Percentiles rank a stretch among this genome's conserved stretches.
Conservation (phyloP, 495 filamentous ascomycete species). For the Antarctomyces pellizariae region DNA sequence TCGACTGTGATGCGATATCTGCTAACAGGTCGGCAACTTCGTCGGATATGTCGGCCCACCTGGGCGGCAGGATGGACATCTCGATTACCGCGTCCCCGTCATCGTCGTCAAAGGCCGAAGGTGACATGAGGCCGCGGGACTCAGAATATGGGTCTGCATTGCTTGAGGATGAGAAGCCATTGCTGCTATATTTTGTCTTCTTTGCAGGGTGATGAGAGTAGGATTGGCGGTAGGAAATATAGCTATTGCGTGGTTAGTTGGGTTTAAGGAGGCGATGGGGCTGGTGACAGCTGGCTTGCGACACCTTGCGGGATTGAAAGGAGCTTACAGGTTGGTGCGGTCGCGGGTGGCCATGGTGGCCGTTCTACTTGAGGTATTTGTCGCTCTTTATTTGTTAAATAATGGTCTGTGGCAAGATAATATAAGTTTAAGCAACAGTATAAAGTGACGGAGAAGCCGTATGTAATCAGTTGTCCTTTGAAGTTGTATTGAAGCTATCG, state of each 20-base stretch:
- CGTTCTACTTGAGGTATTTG: no score
- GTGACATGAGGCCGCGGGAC: slow-evolving; percentile 67
- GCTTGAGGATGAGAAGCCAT: slow-evolving; percentile 42
- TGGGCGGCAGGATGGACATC: slow-evolving; percentile 88
- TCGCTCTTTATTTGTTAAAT: no score
- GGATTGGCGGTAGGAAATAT: slow-evolving; percentile 96
- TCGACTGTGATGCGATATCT: slow-evolving; percentile 59
- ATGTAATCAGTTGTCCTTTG: no score
- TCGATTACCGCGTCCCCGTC: slow-evolving; percentile 86
- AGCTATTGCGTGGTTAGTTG: slow-evolving; percentile 27
- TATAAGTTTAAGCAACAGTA: no score
- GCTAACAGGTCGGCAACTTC: slow-evolving; percentile 70
- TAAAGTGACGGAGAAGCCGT: no score
- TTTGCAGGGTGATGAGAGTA: slow-evolving; percentile 87
- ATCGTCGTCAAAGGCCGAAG: slow-evolving; percentile 56
- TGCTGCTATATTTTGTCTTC: slow-evolving; percentile 47
- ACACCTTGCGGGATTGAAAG: slow-evolving; percentile 4
- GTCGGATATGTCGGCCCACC: slow-evolving; percentile 89
- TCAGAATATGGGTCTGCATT: slow-evolving; percentile 35
- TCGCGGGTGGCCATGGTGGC: no score
- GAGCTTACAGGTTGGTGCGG: slow-evolving; percentile 91
- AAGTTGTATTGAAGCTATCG: no score
- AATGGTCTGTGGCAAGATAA: no score
- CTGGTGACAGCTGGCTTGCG: no score
- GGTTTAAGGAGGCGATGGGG: slow-evolving; percentile 6